These are phyloP conservation scores for Cyclocybe cylindracea DNA, from an alignment of 768 basidiomycete genomes.

Conservation along the genomic window DNA sequence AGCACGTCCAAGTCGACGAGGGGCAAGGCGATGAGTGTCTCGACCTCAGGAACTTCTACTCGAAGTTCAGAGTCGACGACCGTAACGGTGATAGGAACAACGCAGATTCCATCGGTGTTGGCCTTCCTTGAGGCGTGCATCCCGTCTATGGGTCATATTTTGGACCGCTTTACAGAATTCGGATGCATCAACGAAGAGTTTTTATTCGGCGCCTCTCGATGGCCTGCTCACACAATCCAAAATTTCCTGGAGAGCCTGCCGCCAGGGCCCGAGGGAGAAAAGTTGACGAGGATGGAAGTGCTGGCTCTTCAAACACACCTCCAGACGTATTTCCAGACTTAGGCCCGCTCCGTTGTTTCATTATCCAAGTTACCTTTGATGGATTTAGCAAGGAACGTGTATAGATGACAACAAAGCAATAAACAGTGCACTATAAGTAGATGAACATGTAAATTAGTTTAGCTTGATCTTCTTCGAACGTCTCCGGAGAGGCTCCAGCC, in stretches of 20 bases:
- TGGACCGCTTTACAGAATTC: not conserved
- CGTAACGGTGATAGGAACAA: not conserved
- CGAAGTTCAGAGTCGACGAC: too few species aligned
- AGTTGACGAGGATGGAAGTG: not conserved
- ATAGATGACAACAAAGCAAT: too few species aligned
- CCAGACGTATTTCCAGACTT: not conserved
- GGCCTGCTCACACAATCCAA: not conserved
- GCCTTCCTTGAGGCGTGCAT: not conserved
- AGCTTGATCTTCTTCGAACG: conserved; percentile 18
- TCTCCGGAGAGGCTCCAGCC: conserved; percentile 1
- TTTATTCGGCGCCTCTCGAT: not conserved
- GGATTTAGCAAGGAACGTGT: not conserved
- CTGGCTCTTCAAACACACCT: not conserved
- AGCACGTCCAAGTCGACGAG: too few species aligned
- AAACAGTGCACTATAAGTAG: too few species aligned
- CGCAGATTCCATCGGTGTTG: not conserved
- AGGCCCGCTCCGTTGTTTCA: too few species aligned
- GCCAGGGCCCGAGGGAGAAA: not conserved
- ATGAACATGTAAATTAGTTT: conserved; percentile 3
- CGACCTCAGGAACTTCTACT: too few species aligned
- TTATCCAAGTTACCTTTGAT: too few species aligned
- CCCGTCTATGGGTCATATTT: not conserved
- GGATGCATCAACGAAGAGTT: not conserved
- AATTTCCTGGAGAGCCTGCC: not conserved
- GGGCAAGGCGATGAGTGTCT: too few species aligned